phyloP scores from a whole-genome alignment of 1,139 yeast genomes.

The Eremothecium coryli region DNA sequence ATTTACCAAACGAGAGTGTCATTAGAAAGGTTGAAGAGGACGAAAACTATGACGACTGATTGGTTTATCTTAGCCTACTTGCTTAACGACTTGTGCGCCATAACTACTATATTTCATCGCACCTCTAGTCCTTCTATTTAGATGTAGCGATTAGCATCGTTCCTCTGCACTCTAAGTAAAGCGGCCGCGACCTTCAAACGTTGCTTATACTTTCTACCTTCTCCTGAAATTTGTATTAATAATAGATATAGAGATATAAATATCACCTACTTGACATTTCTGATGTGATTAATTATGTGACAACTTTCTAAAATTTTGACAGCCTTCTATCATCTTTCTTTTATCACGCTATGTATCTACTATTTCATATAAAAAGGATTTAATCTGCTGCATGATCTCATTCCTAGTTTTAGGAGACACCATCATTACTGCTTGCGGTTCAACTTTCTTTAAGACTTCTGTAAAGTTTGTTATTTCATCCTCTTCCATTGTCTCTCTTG shows the following conservation, averaged over 20 bases:
- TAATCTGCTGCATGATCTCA: slow-evolving; percentile 50
- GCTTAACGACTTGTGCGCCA: no score
- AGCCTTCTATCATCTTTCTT: no score
- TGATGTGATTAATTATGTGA: slow-evolving; percentile 2
- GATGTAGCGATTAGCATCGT: no score
- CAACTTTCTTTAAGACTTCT: slow-evolving; percentile 43
- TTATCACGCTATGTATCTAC: slow-evolving; percentile 31
- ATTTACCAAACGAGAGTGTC: slow-evolving; percentile 45
- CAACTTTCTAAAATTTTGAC: no score
- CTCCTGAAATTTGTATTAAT: slow-evolving; percentile 5
- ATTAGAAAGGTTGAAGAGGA: slow-evolving; percentile 75
- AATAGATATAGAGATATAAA: slow-evolving; percentile 6
- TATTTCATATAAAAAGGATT: slow-evolving; percentile 47
- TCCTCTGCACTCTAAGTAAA: no score
- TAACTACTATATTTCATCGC: no score
- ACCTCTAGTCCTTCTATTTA: no score
- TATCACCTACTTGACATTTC: slow-evolving; percentile 3
- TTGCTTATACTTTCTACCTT: no score
- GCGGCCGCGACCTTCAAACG: no score
- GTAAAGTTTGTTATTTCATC: slow-evolving; percentile 41
- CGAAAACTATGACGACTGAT: slow-evolving; percentile 70
- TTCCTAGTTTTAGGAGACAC: slow-evolving; percentile 60
- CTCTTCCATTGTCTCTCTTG: slow-evolving; percentile 37
- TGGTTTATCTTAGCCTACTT: not conserved
- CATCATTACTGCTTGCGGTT: slow-evolving; percentile 54